These are phyloP conservation scores for Skeletonema tropicum DNA, from an alignment of 108 stramenopile species.

Conservation along the genomic window DNA sequence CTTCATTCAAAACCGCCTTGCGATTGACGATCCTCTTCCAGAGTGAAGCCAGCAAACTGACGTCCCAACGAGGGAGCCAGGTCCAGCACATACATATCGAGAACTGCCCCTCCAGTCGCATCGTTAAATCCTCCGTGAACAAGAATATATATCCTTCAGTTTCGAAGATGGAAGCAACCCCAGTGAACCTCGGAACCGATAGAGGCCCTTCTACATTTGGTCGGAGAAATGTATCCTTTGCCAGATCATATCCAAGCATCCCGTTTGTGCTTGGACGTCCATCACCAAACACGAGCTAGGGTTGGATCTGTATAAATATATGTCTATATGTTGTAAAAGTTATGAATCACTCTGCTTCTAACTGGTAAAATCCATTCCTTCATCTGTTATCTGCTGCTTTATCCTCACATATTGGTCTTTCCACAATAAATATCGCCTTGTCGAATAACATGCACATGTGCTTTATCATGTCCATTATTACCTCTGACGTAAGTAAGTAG, in stretches of 20 bases:
- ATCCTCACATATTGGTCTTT: too few species aligned
- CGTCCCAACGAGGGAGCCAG: slow-evolving; percentile 27
- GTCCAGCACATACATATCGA: slow-evolving; percentile 27
- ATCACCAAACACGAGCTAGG: slow-evolving; percentile 53
- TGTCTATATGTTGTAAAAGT: too few species aligned
- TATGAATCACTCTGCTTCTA: too few species aligned
- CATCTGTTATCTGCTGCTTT: too few species aligned
- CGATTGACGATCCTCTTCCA: slow-evolving; percentile 3
- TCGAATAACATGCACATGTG: too few species aligned
- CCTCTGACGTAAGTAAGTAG: too few species aligned
- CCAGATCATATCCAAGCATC: slow-evolving; percentile 52
- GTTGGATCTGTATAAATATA: too few species aligned
- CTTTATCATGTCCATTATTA: too few species aligned
- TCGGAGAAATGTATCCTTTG: slow-evolving; percentile 42
- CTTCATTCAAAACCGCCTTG: slow-evolving; percentile 6
- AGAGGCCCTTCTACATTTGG: slow-evolving; percentile 36
- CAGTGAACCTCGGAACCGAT: slow-evolving; percentile 57
- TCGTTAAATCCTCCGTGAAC: slow-evolving; percentile 63
- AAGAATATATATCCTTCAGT: slow-evolving; percentile 52
- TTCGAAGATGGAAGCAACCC: slow-evolving; percentile 41
- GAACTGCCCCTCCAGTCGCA: slow-evolving; percentile 17
- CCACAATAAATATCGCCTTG: too few species aligned
- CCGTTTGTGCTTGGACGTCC: slow-evolving; percentile 66
- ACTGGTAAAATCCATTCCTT: too few species aligned
- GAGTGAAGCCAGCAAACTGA: slow-evolving; percentile 8